Evolutionary conservation across 306 rosid genomes (phyloP).

Genomic region (Ormosia semicastrata): DNA sequence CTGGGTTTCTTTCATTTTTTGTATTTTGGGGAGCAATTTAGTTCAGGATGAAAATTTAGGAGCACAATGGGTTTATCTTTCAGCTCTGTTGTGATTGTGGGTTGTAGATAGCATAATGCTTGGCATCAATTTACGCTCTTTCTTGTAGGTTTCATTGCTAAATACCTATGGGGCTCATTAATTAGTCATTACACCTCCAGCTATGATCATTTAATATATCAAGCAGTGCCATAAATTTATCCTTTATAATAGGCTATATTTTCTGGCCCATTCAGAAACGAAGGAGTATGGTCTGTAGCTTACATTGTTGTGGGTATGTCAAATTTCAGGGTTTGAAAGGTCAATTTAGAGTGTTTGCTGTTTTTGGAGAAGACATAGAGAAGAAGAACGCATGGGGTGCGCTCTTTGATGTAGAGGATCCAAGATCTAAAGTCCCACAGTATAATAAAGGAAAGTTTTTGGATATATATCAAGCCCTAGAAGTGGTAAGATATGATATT

Average conservation of each 20-base stretch:
- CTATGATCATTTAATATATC: not conserved
- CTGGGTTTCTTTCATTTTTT: not conserved
- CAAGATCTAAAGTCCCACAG: conserved; percentile 69
- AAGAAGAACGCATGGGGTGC: conserved; percentile 79
- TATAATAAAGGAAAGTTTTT: conserved; percentile 70
- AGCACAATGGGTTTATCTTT: too few species aligned
- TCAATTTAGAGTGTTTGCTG: conserved; percentile 74
- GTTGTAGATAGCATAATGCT: not conserved
- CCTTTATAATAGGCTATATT: not conserved
- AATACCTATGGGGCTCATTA: too few species aligned
- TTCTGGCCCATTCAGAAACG: not conserved
- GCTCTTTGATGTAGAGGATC: conserved; percentile 90
- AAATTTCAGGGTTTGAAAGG: conserved; percentile 69
- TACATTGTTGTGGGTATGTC: not conserved
- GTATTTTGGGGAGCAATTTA: not conserved
- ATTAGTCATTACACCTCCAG: not conserved
- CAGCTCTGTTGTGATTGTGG: not conserved
- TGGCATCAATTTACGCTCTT: not conserved
- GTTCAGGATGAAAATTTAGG: not conserved
- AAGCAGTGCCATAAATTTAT: not conserved
- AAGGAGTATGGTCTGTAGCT: not conserved
- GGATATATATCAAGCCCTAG: conserved; percentile 77
- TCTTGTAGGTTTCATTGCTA: not conserved
- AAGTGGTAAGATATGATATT: conserved; percentile 82
- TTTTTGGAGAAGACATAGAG: conserved; percentile 59